phyloP scores from a whole-genome alignment of 164 flowering plant genomes.

The Saururus chinensis region DNA sequence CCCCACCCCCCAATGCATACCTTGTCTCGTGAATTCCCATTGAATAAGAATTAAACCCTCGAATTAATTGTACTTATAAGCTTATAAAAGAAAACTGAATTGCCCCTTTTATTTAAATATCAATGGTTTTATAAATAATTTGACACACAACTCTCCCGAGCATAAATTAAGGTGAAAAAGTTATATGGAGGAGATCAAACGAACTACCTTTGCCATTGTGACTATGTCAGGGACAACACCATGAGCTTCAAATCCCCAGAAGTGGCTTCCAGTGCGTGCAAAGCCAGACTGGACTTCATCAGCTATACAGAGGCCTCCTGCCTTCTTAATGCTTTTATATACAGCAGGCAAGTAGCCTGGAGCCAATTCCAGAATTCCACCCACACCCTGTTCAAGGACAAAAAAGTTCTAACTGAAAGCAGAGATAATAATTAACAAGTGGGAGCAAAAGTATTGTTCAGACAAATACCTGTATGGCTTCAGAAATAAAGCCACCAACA shows the following conservation, averaged over 20 bases:
- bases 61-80: too few relatives aligned
- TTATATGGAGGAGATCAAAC: neutral
- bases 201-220: conserved; percentile 85
- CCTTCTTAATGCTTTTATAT: conserved; percentile 49
- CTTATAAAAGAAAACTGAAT: too few relatives aligned
- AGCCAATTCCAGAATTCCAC: conserved; percentile 77
- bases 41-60: too few relatives aligned
- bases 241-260: conserved; percentile 89
- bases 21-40: too few relatives aligned
- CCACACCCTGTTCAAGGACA: conserved; percentile 60
- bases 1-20: too few relatives aligned
- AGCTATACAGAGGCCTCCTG: conserved; percentile 88
- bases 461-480: conserved; percentile 73
- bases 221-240: conserved; percentile 97
- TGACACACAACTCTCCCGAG: too few relatives aligned
- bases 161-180: neutral
- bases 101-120: too few relatives aligned
- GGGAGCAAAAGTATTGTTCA: neutral
- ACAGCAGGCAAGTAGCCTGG: conserved; percentile 84
- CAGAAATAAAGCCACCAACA: conserved; percentile 75
- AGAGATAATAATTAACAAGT: neutral
- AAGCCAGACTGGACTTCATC: conserved; percentile 94
- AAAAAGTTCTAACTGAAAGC: neutral
- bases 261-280: conserved; percentile 84
- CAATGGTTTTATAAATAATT: too few relatives aligned